Evolutionary conservation across 352 stramenopile species (phyloP).

Genomic region (Phytophthora foliorum): DNA sequence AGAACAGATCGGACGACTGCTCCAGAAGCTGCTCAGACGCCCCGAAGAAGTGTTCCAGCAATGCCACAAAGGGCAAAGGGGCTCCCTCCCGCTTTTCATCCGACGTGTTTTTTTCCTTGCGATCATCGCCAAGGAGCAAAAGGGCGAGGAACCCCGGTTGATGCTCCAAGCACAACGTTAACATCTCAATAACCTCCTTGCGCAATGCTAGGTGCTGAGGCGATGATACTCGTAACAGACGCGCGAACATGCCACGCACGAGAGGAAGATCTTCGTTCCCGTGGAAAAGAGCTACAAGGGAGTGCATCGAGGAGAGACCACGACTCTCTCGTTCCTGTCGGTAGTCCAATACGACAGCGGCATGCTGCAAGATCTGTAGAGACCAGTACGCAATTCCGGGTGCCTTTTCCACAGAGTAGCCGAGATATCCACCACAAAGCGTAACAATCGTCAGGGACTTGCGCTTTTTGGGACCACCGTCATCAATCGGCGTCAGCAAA

Average conservation of each 20-base stretch:
- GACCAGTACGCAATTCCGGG: slow-evolving; percentile 53
- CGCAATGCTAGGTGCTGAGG: slow-evolving; percentile 30
- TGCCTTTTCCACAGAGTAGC: slow-evolving; percentile 51
- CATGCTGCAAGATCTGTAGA: slow-evolving; percentile 63
- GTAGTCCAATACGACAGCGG: slow-evolving; percentile 43
- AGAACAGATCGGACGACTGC: slow-evolving; percentile 65
- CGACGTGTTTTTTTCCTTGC: slow-evolving; percentile 18
- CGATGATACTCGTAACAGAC: slow-evolving; percentile 42
- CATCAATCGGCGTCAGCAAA: slow-evolving; percentile 60
- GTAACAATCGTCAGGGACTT: slow-evolving; percentile 61
- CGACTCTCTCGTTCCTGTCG: slow-evolving; percentile 25
- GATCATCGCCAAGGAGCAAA: slow-evolving; percentile 50
- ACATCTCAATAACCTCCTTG: slow-evolving; percentile 60
- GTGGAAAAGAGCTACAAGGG: slow-evolving; percentile 63
- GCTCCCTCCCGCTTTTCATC: slow-evolving; percentile 32
- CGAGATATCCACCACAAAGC: slow-evolving; percentile 63
- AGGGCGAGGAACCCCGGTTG: slow-evolving; percentile 72
- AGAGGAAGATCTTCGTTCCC: slow-evolving; percentile 48
- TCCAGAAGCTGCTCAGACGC: slow-evolving; percentile 72
- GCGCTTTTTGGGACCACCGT: slow-evolving; percentile 42
- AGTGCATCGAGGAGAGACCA: slow-evolving; percentile 45
- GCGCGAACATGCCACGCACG: slow-evolving; percentile 52
- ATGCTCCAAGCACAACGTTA: slow-evolving; percentile 63
- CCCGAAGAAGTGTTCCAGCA: slow-evolving; percentile 65
- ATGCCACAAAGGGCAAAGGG: slow-evolving; percentile 40